Evolutionary conservation across 2,329 filamentous ascomycete species (phyloP).

Genomic region (Diplodia mutila): DNA sequence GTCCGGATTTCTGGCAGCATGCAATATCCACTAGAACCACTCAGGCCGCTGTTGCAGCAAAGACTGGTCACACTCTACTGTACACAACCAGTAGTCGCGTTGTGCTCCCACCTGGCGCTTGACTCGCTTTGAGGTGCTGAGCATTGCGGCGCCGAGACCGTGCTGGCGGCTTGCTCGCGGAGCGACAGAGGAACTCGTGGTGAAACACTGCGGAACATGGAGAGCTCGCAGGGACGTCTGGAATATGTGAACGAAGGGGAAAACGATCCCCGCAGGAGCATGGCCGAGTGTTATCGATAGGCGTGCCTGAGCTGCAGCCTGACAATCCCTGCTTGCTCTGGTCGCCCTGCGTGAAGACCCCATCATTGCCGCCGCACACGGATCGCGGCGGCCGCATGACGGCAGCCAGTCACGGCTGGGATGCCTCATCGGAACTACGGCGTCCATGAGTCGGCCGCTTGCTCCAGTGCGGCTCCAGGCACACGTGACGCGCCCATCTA

Average conservation of each 20-base stretch:
- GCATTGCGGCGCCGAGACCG: background rate
- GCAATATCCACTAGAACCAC: background rate
- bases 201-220: background rate
- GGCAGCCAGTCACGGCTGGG: slow-evolving; percentile 10
- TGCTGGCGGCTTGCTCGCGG: background rate
- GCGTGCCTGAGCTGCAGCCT: slow-evolving; percentile 19
- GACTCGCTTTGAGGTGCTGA: background rate
- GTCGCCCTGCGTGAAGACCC: slow-evolving; percentile 23
- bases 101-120: slow-evolving; percentile 1
- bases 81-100: background rate
- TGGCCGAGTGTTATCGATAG: slow-evolving; percentile 17
- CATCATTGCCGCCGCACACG: too few species aligned
- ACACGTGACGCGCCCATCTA: slow-evolving; percentile 9
- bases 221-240: too few species aligned
- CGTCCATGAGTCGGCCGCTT: slow-evolving; percentile 13
- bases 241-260: background rate
- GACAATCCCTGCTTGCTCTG: slow-evolving; percentile 13
- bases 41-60: background rate
- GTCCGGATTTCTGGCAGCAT: background rate
- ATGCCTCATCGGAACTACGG: slow-evolving; percentile 1
- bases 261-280: background rate
- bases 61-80: background rate
- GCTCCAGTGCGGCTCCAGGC: background rate
- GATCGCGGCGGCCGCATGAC: slow-evolving; percentile 6
- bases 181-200: background rate